phyloP scores from a whole-genome alignment of 257 asterid genomes.

The Solanum acaule region DNA sequence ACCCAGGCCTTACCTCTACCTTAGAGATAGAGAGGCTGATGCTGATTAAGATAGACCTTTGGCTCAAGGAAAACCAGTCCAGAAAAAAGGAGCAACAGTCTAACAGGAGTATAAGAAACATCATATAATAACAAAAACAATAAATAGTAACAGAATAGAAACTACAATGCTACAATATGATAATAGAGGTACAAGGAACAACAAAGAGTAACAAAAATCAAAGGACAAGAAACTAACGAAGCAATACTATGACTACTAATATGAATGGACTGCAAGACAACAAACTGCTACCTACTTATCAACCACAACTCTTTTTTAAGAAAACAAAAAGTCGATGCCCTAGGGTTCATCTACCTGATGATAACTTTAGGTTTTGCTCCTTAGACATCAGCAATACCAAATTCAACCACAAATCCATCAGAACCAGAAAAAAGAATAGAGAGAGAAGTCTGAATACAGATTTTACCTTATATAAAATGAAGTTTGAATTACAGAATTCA shows the following conservation, averaged over 20 bases:
- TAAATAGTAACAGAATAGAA: no score
- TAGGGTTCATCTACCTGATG: not conserved
- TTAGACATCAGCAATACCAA: not conserved
- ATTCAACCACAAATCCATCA: not conserved
- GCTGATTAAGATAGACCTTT: no score
- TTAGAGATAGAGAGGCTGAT: no score
- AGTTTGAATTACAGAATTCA: not conserved
- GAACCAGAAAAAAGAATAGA: not conserved
- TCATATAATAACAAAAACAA: not conserved
- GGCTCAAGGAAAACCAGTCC: no score
- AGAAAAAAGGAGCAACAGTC: no score
- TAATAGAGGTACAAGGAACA: not conserved
- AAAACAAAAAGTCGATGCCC: not conserved
- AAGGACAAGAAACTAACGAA: not conserved
- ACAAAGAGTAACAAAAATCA: not conserved
- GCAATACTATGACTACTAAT: no score
- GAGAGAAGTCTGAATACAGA: not conserved
- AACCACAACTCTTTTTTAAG: not conserved
- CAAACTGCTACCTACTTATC: no score
- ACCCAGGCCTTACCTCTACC: no score
- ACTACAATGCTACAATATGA: not conserved
- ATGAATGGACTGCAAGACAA: no score
- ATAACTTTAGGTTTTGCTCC: not conserved
- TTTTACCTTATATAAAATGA: no score
- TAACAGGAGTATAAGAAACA: no score